A percentile compares a stretch with the other conserved stretches of the same genome.
Conservation (phyloP, 805 yeast genomes). For the Pachysolen tannophilus region DNA sequence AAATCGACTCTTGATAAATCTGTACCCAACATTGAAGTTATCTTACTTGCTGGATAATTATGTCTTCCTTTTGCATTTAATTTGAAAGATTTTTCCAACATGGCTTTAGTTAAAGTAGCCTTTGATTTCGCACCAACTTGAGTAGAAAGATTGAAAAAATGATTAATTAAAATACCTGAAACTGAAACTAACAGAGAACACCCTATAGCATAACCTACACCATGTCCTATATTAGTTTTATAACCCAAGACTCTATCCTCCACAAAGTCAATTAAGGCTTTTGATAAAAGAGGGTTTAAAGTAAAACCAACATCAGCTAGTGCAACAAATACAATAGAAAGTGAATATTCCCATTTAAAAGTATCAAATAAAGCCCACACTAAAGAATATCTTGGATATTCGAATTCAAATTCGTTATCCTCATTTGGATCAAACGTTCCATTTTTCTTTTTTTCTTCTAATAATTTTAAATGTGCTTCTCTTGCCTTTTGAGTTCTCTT, state of each 20-base stretch:
- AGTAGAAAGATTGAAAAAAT: conserved; percentile 53
- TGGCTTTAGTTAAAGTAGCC: conserved; percentile 62
- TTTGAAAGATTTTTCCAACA: conserved; percentile 59
- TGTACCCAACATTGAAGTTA: conserved; percentile 74
- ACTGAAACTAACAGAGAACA: conserved; percentile 45
- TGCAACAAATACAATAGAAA: conserved; percentile 32
- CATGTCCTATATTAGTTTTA: conserved; percentile 38
- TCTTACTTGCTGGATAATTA: conserved; percentile 56
- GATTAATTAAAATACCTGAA: conserved; percentile 45
- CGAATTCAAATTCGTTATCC: conserved; percentile 19
- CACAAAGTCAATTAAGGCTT: conserved; percentile 59
- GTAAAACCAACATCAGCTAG: conserved; percentile 42
- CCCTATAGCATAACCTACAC: conserved; percentile 74
- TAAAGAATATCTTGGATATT: conserved; percentile 31
- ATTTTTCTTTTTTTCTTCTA: conserved; percentile 21
- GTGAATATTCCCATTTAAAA: conserved; percentile 33
- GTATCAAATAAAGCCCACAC: conserved; percentile 37
- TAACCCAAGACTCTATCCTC: conserved; percentile 38
- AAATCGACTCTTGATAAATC: conserved; percentile 77
- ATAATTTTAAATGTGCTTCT: conserved; percentile 21
- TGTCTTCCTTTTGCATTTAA: conserved; percentile 51
- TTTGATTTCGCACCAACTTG: conserved; percentile 64
- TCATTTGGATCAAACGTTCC: conserved; percentile 28
- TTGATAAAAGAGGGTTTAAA: conserved; percentile 59
- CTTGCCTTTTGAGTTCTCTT: conserved; percentile 17